A percentile compares a stretch with the other conserved stretches of the same genome.
Evolutionary conservation across 2,329 filamentous ascomycete genomes (phyloP).

Genomic region (Chlorencoelia australis): DNA sequence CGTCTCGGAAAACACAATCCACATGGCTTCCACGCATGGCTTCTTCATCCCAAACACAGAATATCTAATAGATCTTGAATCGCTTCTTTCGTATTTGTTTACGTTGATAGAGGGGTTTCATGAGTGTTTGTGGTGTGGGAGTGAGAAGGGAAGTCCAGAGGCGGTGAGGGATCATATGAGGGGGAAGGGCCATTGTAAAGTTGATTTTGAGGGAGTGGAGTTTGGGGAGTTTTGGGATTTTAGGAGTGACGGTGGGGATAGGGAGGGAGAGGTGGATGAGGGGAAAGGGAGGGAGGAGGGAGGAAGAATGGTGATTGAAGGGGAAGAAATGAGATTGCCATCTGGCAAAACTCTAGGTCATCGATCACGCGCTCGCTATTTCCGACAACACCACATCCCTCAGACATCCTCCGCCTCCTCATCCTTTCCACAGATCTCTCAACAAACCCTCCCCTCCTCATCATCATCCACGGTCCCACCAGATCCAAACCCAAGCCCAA

Average conservation of each 20-base stretch:
- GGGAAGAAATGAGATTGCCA: slow-evolving; percentile 26
- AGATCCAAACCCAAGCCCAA: slow-evolving; percentile 1
- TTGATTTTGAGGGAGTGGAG: slow-evolving; percentile 31
- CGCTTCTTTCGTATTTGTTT: slow-evolving; percentile 38
- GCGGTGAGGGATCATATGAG: slow-evolving; percentile 43
- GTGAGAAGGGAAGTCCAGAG: slow-evolving; percentile 31
- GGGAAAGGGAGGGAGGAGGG: slow-evolving; percentile 3
- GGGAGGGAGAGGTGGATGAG: slow-evolving; percentile 4
- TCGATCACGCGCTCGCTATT: slow-evolving; percentile 13
- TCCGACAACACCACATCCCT: slow-evolving; percentile 3
- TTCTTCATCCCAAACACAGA: slow-evolving; percentile 33
- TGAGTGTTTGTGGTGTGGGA: slow-evolving; percentile 42
- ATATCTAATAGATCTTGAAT: slow-evolving; percentile 37
- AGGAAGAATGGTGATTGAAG: slow-evolving; percentile 14
- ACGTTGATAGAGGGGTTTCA: slow-evolving; percentile 37
- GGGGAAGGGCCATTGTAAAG: slow-evolving; percentile 37
- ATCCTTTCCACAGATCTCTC: slow-evolving; percentile 1
- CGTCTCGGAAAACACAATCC: neutral
- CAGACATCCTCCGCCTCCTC: slow-evolving; percentile 1
- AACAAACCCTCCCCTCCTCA: too few relatives aligned
- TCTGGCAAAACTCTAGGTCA: slow-evolving; percentile 30
- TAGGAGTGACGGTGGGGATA: slow-evolving; percentile 5
- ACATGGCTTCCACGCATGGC: slow-evolving; percentile 40
- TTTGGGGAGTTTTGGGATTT: slow-evolving; percentile 34
- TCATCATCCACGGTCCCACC: too few relatives aligned